Evolutionary conservation across 192 early-diverging fungal genomes (phyloP).

Genomic region (Backusella macrospora): DNA sequence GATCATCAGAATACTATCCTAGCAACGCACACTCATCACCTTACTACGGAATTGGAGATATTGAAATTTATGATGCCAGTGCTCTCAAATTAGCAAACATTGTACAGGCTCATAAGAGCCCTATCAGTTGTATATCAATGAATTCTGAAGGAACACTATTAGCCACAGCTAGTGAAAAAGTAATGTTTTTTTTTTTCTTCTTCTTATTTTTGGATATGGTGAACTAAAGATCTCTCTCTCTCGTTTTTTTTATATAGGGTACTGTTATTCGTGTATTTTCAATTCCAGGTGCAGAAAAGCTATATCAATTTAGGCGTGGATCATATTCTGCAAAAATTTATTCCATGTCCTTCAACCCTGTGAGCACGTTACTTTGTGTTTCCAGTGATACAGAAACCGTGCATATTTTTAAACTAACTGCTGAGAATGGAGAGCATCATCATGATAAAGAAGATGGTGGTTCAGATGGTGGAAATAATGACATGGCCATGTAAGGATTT

Average conservation of each 20-base stretch:
- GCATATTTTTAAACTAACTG: slow-evolving; percentile 83
- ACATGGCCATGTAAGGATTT: slow-evolving; percentile 36
- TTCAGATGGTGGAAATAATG: slow-evolving; percentile 21
- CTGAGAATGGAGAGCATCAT: slow-evolving; percentile 1
- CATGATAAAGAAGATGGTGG: not conserved
- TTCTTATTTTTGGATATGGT: too few species aligned
- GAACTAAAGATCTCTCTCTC: too few species aligned
- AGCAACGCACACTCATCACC: slow-evolving; percentile 43
- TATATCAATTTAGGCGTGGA: slow-evolving; percentile 93
- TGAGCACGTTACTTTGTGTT: slow-evolving; percentile 72
- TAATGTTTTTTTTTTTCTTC: slow-evolving; percentile 26
- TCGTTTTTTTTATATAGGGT: slow-evolving; percentile 49
- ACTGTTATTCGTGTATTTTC: slow-evolving; percentile 96
- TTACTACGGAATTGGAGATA: slow-evolving; percentile 67
- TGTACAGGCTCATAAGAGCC: slow-evolving; percentile 92
- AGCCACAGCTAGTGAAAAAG: slow-evolving; percentile 95
- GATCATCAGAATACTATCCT: slow-evolving; percentile 55
- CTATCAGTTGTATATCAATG: slow-evolving; percentile 82
- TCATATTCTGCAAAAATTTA: slow-evolving; percentile 91
- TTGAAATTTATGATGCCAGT: slow-evolving; percentile 89
- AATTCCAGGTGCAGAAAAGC: slow-evolving; percentile 79
- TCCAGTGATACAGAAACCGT: slow-evolving; percentile 93
- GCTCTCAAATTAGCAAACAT: slow-evolving; percentile 88
- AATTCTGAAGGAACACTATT: slow-evolving; percentile 88
- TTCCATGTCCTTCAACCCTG: slow-evolving; percentile 83